Base-by-base conservation (phyloP, 495 filamentous ascomycete species). In the Wilcoxina mikolae region DNA sequence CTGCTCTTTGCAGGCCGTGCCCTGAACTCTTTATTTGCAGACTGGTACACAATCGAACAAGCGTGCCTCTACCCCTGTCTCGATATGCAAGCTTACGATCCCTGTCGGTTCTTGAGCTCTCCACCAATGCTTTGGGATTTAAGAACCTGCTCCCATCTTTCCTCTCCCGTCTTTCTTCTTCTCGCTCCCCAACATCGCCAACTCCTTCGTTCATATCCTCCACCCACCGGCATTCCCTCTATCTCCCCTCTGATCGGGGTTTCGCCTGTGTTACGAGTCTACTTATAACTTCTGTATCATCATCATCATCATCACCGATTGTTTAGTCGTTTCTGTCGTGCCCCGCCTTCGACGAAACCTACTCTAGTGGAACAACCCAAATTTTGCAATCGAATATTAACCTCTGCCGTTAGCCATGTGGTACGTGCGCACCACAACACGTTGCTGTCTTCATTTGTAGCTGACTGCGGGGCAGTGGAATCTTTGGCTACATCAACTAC, bases 401-500 rank as follows among this genome's bases (percentile, higher is more conserved):
- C 38, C 15, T 46, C 45, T 44, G 43, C 43, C 33, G 31, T 52
- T 52, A 52, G 51, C 60, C 22, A 63, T 63, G 60, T 63, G 60
- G 60, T 63, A 58, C 17, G 58, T 62, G 28, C 50, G 51, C 38
- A 26, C 39, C 46, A 17, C 15, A 15, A 5, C 35, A 29, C 46
- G 23, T 49, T 3, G 49, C n/a, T 52, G 10, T 43, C 9, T 9
- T 43, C 39, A 4, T 20, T 10, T 4, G 28, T 12, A 38, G 24
- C 25, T 49, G 27, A 41, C 23, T 18, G 2, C 4, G 33, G 7
- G 1, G 20, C 24, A 96, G 91, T 81, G 91, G 91, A 70, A 98
- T 98, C 70, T 95, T 95, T 73, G 91, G 91, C 59, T 98, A 98
- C 75, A 85, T 96, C 71, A 94, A 79, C 63, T 81, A 80, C 71